Evolutionary conservation across 2,329 filamentous ascomycete species (phyloP).

Genomic region (Cryphonectria nitschkei): DNA sequence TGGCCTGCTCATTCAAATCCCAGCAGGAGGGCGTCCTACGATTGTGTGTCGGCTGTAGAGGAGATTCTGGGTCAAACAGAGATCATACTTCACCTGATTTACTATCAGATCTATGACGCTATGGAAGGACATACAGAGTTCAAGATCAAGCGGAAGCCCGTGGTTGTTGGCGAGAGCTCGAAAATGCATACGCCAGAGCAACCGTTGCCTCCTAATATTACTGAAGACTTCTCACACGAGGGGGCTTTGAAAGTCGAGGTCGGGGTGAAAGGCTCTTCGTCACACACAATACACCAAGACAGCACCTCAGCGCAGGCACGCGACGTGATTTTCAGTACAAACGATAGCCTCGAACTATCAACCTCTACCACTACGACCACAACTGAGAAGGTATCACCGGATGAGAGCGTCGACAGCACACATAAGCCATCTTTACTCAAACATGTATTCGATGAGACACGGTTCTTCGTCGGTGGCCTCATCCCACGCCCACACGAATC

Average conservation of each 20-base stretch:
- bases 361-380: background rate
- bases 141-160: slow-evolving; percentile 1
- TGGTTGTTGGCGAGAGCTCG: background rate
- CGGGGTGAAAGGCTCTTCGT: too few relatives aligned
- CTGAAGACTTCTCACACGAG: background rate
- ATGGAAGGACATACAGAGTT: background rate
- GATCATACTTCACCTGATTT: too few relatives aligned
- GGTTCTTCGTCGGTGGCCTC: slow-evolving; percentile 68
- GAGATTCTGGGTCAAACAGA: background rate
- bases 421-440: slow-evolving; percentile 45
- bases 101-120: background rate
- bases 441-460: slow-evolving; percentile 58
- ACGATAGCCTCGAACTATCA: background rate
- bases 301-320: too few relatives aligned
- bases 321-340: background rate
- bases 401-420: slow-evolving; percentile 5
- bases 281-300: background rate
- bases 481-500: slow-evolving; percentile 66
- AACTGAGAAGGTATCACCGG: background rate
- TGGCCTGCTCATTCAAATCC: background rate
- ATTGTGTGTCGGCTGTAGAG: background rate
- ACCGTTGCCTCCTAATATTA: too few relatives aligned
- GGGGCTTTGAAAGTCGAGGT: background rate
- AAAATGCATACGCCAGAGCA: background rate
- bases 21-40: background rate